A percentile compares a stretch with the other conserved stretches of the same genome.
These are phyloP conservation scores for Scheffersomyces coipomensis DNA, from an alignment of 805 yeast species.

Conservation along the genomic window DNA sequence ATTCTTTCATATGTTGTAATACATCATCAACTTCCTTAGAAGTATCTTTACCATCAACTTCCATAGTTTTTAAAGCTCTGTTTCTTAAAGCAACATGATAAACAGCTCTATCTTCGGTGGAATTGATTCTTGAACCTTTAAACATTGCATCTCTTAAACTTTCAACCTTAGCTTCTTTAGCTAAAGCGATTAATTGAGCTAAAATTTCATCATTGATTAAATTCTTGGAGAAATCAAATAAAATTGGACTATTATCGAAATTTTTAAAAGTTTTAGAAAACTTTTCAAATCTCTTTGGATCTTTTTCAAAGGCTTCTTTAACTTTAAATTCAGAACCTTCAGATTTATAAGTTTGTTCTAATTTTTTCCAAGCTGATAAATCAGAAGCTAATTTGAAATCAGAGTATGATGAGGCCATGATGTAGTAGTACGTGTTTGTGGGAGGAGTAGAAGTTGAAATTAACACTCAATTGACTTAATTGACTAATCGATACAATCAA, in stretches of 20 bases:
- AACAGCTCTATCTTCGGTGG: conserved; percentile 96
- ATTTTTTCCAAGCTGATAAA: conserved; percentile 80
- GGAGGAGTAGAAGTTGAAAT: not conserved
- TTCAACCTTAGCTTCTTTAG: conserved; percentile 88
- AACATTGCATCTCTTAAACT: conserved; percentile 87
- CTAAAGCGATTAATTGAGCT: conserved; percentile 66
- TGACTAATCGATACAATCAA: too few relatives aligned
- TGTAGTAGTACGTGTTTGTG: too few relatives aligned
- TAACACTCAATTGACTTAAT: not conserved
- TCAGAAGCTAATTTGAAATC: conserved; percentile 62
- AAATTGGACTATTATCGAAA: conserved; percentile 82
- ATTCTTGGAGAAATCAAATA: conserved; percentile 95
- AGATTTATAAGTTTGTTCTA: conserved; percentile 67
- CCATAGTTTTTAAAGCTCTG: conserved; percentile 79
- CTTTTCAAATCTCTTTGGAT: conserved; percentile 72
- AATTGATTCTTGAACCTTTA: conserved; percentile 89
- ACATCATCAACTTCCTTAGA: conserved; percentile 90
- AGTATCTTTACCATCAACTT: conserved; percentile 86
- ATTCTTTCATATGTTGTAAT: conserved; percentile 94
- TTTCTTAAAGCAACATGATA: conserved; percentile 96
- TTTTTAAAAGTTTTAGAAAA: conserved; percentile 76
- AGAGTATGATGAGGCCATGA: conserved; percentile 4
- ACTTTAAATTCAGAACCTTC: conserved; percentile 73
- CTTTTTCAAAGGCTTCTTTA: conserved; percentile 72
- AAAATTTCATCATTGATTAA: conserved; percentile 84